These are phyloP conservation scores for Penicillium verrucosum DNA, from an alignment of 2,329 filamentous ascomycete species.

Conservation along the genomic window DNA sequence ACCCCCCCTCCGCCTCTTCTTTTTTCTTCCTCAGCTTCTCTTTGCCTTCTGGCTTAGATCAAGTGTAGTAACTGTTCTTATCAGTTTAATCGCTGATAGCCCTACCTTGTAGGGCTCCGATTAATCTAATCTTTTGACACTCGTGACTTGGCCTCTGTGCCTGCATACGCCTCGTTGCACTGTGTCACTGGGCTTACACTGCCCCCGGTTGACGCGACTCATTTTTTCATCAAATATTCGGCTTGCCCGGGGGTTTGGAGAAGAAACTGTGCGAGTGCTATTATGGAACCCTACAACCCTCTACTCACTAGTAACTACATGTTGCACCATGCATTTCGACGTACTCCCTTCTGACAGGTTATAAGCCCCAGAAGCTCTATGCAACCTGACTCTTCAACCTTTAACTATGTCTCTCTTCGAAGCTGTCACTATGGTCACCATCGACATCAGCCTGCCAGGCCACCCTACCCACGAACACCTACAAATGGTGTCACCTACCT, in stretches of 20 bases:
- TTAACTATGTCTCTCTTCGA: too few relatives aligned
- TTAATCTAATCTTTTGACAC: slow-evolving; percentile 76
- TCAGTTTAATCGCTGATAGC: slow-evolving; percentile 93
- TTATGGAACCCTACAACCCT: too few relatives aligned
- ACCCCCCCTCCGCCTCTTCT: slow-evolving; percentile 28
- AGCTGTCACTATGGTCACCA: too few relatives aligned
- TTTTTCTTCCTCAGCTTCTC: slow-evolving; percentile 47
- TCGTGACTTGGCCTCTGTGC: slow-evolving; percentile 60
- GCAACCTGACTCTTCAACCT: too few relatives aligned
- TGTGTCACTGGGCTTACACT: slow-evolving; percentile 74
- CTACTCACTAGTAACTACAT: too few relatives aligned
- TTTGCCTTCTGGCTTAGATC: slow-evolving; percentile 68
- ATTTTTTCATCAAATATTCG: slow-evolving; percentile 51
- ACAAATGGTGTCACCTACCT: too few relatives aligned
- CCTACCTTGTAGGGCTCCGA: slow-evolving; percentile 65
- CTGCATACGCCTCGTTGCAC: slow-evolving; percentile 64
- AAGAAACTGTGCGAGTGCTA: background rate
- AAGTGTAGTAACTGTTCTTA: slow-evolving; percentile 97
- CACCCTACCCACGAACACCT: too few relatives aligned
- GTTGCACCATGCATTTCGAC: too few relatives aligned
- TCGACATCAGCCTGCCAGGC: too few relatives aligned
- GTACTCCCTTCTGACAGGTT: too few relatives aligned
- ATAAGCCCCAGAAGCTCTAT: too few relatives aligned
- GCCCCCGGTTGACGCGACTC: slow-evolving; percentile 64
- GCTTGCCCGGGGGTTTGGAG: background rate